Evolutionary conservation across 2,329 filamentous ascomycete genomes (phyloP).

Genomic region (Verticillium klebahnii): DNA sequence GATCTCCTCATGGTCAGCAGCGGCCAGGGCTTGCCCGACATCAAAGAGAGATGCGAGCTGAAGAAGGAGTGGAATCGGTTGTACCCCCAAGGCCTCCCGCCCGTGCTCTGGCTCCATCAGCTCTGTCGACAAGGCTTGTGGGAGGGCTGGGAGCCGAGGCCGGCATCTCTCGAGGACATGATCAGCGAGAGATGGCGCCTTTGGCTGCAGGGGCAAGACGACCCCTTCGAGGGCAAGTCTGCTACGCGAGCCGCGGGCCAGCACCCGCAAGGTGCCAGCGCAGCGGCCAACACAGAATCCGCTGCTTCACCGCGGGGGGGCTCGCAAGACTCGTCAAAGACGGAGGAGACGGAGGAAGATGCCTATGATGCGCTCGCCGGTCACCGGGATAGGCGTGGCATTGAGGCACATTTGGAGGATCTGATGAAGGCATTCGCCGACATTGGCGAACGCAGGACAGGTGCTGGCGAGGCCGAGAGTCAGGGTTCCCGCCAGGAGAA

Average conservation of each 20-base stretch:
- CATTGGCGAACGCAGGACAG: neutral
- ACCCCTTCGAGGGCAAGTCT: conserved; percentile 4
- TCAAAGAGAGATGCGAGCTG: conserved; percentile 28
- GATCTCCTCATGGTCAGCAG: conserved; percentile 47
- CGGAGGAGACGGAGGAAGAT: neutral
- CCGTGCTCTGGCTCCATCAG: conserved; percentile 33
- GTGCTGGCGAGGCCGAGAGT: neutral
- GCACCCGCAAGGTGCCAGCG: neutral
- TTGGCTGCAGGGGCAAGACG: conserved; percentile 11
- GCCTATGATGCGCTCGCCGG: neutral
- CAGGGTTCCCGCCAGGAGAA: neutral
- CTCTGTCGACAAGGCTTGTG: conserved; percentile 13
- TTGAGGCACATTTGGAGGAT: neutral
- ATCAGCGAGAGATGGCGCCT: conserved; percentile 12
- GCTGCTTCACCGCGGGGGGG: neutral
- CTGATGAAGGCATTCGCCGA: neutral
- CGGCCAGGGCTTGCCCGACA: conserved; percentile 34
- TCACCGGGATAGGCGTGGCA: neutral
- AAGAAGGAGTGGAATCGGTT: conserved; percentile 30
- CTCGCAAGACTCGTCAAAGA: neutral
- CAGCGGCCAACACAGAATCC: neutral
- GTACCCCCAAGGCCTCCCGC: conserved; percentile 35
- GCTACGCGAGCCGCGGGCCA: neutral
- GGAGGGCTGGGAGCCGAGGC: conserved; percentile 12
- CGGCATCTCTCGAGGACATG: conserved; percentile 8